Evolutionary conservation across 352 stramenopile genomes (phyloP).

Genomic region (Pythium myriotylum): DNA sequence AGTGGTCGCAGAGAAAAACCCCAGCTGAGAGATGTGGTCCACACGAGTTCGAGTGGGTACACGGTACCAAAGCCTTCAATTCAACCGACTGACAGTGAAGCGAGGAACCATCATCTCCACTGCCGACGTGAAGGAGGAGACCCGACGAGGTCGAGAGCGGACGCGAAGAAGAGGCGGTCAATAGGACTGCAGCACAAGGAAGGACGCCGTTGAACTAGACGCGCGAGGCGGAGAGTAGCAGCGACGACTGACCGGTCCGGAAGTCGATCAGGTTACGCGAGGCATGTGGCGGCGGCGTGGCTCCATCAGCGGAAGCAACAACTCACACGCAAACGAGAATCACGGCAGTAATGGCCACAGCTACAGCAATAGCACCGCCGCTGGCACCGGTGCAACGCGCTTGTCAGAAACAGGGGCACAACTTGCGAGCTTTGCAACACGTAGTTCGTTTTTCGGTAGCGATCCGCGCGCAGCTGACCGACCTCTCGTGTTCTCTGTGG

Average conservation of each 20-base stretch:
- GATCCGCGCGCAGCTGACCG: constrained; percentile 59
- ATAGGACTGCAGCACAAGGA: too few species aligned
- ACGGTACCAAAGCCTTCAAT: constrained; percentile 20
- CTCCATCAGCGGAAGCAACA: constrained; percentile 26
- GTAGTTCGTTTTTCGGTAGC: constrained; percentile 53
- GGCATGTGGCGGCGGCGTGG: constrained; percentile 29
- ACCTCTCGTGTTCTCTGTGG: constrained; percentile 69
- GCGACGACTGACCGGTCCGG: constrained; percentile 1
- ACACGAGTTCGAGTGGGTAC: constrained; percentile 19
- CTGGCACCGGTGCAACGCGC: constrained; percentile 18
- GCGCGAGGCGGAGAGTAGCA: background rate
- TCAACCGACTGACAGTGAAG: constrained; percentile 13
- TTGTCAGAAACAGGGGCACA: constrained; percentile 34
- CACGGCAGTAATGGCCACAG: constrained; percentile 1
- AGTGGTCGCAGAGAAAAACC: constrained; percentile 7
- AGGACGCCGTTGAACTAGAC: too few species aligned
- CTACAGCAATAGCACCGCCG: constrained; percentile 30
- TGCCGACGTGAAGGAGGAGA: background rate
- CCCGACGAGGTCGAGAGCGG: background rate
- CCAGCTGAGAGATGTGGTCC: constrained; percentile 8
- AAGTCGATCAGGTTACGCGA: background rate
- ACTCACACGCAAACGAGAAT: background rate
- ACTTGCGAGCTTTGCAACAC: constrained; percentile 39
- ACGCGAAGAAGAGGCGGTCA: background rate
- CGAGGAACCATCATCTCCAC: constrained; percentile 3